Conservation (phyloP, 2,329 filamentous ascomycete genomes). For the Fusarium staphyleae region DNA sequence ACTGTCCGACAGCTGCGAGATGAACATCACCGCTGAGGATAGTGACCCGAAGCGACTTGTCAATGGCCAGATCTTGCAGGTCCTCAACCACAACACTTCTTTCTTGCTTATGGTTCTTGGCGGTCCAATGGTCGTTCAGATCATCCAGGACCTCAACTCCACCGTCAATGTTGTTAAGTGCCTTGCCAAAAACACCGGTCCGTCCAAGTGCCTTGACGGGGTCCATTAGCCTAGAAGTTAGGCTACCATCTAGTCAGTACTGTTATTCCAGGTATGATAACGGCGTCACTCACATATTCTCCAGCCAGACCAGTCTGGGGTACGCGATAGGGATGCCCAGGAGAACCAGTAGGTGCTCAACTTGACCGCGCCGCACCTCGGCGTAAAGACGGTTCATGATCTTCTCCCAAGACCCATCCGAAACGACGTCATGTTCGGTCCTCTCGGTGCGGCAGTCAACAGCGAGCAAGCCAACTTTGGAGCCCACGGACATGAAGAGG, state of each 20-base stretch:
- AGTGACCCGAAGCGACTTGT: constrained; percentile 90
- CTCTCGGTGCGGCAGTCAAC: constrained; percentile 92
- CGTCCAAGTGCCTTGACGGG: constrained; percentile 89
- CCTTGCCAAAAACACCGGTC: constrained; percentile 77
- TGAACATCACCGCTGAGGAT: constrained; percentile 95
- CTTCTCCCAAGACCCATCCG: constrained; percentile 81
- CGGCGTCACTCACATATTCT: constrained; percentile 65
- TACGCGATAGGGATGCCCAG: constrained; percentile 86
- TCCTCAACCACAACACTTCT: constrained; percentile 87
- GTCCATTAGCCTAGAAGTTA: constrained; percentile 86
- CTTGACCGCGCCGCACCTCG: constrained; percentile 83
- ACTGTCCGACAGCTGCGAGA: constrained; percentile 89
- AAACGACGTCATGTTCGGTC: constrained; percentile 80
- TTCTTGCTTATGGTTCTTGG: constrained; percentile 91
- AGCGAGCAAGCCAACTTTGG: constrained; percentile 80
- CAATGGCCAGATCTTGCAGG: constrained; percentile 89
- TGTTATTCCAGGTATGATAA: not conserved
- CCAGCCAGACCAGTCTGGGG: constrained; percentile 74
- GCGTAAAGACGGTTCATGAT: constrained; percentile 85
- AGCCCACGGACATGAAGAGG: constrained; percentile 83
- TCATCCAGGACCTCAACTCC: constrained; percentile 92
- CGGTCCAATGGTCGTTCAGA: constrained; percentile 96
- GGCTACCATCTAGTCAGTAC: constrained; percentile 55
- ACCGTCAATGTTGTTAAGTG: constrained; percentile 89
- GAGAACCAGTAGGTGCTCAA: constrained; percentile 88